Percentiles rank a stretch among this genome's conserved stretches.
These are phyloP conservation scores for Calcarisporium arbuscula DNA, from an alignment of 2,329 filamentous ascomycete genomes.

Conservation along the genomic window DNA sequence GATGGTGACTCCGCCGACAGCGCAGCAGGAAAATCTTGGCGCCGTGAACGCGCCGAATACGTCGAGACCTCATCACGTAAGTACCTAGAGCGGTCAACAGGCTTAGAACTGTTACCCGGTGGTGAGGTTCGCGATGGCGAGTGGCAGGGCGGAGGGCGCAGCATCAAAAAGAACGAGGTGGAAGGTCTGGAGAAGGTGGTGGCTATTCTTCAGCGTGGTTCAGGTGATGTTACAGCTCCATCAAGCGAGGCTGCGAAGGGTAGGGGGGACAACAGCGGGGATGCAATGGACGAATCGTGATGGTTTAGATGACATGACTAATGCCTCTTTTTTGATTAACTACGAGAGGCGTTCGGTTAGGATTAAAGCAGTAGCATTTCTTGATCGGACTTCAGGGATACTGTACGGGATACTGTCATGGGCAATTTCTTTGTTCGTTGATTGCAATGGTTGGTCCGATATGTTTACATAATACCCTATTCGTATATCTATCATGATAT, in stretches of 20 bases:
- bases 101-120: slow-evolving; percentile 56
- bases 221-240: slow-evolving; percentile 4
- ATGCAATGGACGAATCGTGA: slow-evolving; percentile 24
- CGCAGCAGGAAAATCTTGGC: slow-evolving; percentile 47
- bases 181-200: slow-evolving; percentile 49
- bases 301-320: too few relatives aligned
- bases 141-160: slow-evolving; percentile 51
- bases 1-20: slow-evolving; percentile 19
- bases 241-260: not conserved
- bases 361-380: too few relatives aligned
- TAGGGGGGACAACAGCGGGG: slow-evolving; percentile 10
- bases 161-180: slow-evolving; percentile 45
- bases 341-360: too few relatives aligned
- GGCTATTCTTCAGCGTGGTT: slow-evolving; percentile 29
- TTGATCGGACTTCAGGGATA: too few relatives aligned
- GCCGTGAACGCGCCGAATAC: slow-evolving; percentile 70
- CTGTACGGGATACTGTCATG: too few relatives aligned
- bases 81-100: slow-evolving; percentile 65
- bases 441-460: too few relatives aligned
- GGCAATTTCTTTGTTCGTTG: too few relatives aligned
- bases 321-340: too few relatives aligned
- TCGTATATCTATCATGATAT: too few relatives aligned
- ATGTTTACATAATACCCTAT: too few relatives aligned
- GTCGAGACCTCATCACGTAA: slow-evolving; percentile 73
- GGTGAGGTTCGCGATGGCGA: slow-evolving; percentile 61